phyloP scores from a whole-genome alignment of 805 yeast species.

The Yarrowia hollandica region DNA sequence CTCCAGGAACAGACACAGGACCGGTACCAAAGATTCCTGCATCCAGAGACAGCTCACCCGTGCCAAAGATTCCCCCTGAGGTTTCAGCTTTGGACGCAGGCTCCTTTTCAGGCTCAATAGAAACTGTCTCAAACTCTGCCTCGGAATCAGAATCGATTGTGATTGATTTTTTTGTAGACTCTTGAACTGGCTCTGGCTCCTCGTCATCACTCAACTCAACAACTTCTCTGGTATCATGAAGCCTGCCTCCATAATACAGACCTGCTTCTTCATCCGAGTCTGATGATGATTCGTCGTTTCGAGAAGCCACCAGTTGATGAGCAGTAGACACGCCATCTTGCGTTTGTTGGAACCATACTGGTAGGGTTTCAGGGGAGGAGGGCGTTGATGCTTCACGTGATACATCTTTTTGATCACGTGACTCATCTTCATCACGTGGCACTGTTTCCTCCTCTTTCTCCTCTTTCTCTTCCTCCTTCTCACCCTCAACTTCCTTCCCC shows the following conservation, averaged over 20 bases:
- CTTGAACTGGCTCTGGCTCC: neutral
- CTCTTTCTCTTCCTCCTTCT: neutral
- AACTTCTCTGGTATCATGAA: neutral
- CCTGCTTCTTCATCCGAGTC: conserved; percentile 19
- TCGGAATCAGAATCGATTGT: neutral
- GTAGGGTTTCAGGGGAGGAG: neutral
- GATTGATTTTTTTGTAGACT: neutral
- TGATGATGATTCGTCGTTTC: neutral
- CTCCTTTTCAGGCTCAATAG: neutral
- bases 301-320: neutral
- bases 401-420: no score
- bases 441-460: no score
- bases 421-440: neutral
- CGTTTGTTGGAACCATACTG: neutral
- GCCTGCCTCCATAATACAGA: neutral
- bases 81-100: neutral
- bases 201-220: conserved; percentile 11
- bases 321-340: neutral
- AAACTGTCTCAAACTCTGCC: conserved; percentile 4
- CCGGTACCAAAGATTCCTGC: neutral
- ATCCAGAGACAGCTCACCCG: neutral
- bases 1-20: neutral
- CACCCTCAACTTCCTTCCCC: neutral
- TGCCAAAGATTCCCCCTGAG: neutral
- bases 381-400: no score